phyloP scores from a whole-genome alignment of 2,329 filamentous ascomycete genomes.

The Stachybotrys chartarum region DNA sequence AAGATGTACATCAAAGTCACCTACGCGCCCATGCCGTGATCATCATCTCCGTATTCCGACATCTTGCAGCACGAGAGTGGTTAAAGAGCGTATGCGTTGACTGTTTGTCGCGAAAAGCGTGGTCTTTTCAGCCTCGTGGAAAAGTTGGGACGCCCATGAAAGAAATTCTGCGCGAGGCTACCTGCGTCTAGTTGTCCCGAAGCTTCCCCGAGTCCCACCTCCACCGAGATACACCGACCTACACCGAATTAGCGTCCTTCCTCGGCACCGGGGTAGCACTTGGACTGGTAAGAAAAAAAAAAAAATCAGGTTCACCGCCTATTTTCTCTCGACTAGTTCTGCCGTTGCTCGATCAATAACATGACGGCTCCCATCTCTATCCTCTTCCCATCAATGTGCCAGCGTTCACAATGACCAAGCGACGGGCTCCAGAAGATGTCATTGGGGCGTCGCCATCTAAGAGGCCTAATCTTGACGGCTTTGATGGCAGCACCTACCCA shows the following conservation, averaged over 20 bases:
- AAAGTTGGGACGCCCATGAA: conserved; percentile 18
- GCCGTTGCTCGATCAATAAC: neutral
- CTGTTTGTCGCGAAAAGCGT: neutral
- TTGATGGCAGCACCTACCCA: neutral
- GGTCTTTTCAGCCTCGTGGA: conserved; percentile 16
- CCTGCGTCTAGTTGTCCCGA: conserved; percentile 15
- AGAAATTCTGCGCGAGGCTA: conserved; percentile 8
- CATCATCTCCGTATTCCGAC: conserved; percentile 69
- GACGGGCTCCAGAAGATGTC: conserved; percentile 16
- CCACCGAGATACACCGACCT: conserved; percentile 7
- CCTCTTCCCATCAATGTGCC: neutral
- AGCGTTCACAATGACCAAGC: conserved; percentile 25
- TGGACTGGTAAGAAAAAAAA: neutral
- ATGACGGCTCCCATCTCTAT: neutral
- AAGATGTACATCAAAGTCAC: conserved; percentile 19
- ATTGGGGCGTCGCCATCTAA: conserved; percentile 18
- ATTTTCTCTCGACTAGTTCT: conserved; percentile 22
- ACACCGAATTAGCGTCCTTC: neutral
- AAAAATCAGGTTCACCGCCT: conserved; percentile 24
- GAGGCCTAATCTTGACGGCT: conserved; percentile 10
- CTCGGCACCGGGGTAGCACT: neutral
- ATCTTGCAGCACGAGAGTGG: conserved; percentile 34
- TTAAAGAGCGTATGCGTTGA: neutral
- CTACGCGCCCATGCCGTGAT: conserved; percentile 51
- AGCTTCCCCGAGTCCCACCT: conserved; percentile 16